Evolutionary conservation across 2,329 filamentous ascomycete genomes (phyloP), one percentile per base, ranked within the genome.

Genomic region (Clarireedia monteithiana): DNA sequence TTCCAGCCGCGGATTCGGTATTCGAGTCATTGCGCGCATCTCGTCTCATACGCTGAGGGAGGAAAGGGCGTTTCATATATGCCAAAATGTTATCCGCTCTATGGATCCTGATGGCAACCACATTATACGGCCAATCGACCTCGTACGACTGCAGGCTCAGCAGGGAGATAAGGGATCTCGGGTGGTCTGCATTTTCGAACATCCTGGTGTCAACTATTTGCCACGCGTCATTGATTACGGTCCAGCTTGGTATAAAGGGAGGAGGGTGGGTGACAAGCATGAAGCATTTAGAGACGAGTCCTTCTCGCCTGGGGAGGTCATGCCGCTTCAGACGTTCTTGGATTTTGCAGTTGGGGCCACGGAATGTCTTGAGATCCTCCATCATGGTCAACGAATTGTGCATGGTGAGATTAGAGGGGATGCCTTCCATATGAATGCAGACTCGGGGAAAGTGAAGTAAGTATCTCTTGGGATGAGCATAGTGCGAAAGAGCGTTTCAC

Each of bases 321-420:
- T 94, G 45, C 83, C 85, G 47, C 74, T 96, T 5, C 78, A 86
- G 48, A 77, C 82, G 15, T 96, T 96, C 66, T 78, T 97, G 27
- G 87, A 95, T 66, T 96, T 96, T 68, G 92, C 91, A 30, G 89
- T 96, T 57, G 91, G 91, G 24, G 88, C 91, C 1, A 83, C 88
- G 5, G 83, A 95, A 69, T 95, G 89, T 67, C 73, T 95, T 48
- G 91, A 96, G 70, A 84, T 95, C 48, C 74, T 97, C n/a, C 92
- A 97, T 66, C 91, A 96, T 71, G 85, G 88, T 7, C 82, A 92
- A 57, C 86, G 89, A 58, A 83, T 91, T 56, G 86, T 96, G 1
- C 92, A 96, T 65, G 92, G 92, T 46, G 92, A 97, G 71, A 85
- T 97, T 50, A 82, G 92, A 27, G 88, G 85, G 5, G 92, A 97